Base-by-base conservation (phyloP, 2,329 filamentous ascomycete genomes). In the Cladobotryum mycophilum region DNA sequence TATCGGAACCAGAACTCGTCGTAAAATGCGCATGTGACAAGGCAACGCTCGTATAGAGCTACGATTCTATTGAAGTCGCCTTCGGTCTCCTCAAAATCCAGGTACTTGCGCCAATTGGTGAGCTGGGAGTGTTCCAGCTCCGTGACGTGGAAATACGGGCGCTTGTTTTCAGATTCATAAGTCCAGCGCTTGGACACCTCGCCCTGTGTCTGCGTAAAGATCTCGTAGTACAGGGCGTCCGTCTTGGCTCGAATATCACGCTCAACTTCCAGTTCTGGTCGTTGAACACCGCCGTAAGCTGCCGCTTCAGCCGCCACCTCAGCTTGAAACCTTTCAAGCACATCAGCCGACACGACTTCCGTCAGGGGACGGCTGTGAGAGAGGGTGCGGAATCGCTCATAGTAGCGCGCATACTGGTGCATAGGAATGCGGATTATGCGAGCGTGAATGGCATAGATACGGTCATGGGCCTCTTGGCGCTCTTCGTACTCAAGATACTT, bases 1-100 rank as follows among this genome's bases (percentile, higher is more conserved):
- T 96, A 99, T n/a, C 93, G 86, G 61, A 95, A 83, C 93, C 93
- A 99, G 68, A 97, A 95, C 64, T 97, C 92, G 45, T 97, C 92
- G 64, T 99, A 96, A 58, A 95, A 86, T 14, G 93, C 92, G 62
- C 89, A 95, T 0, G 89, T 92, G 35, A 96, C 89, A 47, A 99
- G 71, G 61, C 91, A 97, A 47, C 93, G 85, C 73, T 99, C 93
- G 65, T 99, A 97, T 33, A 99, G 72, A 63, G 93, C 93, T 5
- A 87, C 80, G 42, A 79, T 85, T 53, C 93, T 82, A 13, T 76
- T 70, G 58, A 84, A 89, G 56, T 91, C 82, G 47, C 88, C 89
- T 67, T 96, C 86, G 0, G 78, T 71, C 70, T 99, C 93, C 65
- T 99, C 93, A 60, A 95, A 97, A 65, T 97, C 92, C 41, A 99